Conservation (phyloP, 106 monocot genomes). For the Ottelia alismoides region DNA sequence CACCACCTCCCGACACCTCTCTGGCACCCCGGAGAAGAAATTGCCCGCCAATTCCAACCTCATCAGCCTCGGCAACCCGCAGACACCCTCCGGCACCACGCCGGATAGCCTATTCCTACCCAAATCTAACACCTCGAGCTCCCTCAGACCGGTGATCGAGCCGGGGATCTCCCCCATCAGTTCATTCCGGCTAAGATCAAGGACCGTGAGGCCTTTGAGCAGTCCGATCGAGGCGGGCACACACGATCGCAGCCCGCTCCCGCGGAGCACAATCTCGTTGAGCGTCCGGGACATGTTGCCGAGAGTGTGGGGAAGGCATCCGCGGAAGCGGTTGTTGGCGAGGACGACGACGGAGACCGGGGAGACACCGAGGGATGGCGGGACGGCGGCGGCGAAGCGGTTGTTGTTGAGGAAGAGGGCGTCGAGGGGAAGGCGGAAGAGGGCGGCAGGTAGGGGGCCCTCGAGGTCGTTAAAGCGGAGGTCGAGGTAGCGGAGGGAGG, state of each 20-base stretch:
- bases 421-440: slow-evolving; percentile 14
- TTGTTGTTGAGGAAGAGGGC: slow-evolving; percentile 37
- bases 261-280: slow-evolving; percentile 29
- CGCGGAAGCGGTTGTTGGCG: no score
- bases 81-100: slow-evolving; percentile 19
- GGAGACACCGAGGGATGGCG: no score
- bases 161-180: slow-evolving; percentile 25
- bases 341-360: no score
- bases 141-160: slow-evolving; percentile 11
- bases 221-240: slow-evolving; percentile 21
- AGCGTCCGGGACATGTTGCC: no score
- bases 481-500: no score
- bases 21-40: slow-evolving; percentile 27
- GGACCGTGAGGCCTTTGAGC: slow-evolving; percentile 17
- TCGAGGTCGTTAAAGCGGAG: slow-evolving; percentile 10
- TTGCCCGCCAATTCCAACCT: no score
- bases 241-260: slow-evolving; percentile 28
- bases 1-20: slow-evolving; percentile 13
- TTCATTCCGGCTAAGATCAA: slow-evolving; percentile 28
- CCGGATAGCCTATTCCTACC: no score
- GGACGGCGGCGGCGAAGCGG: no score
- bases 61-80: slow-evolving; percentile 18
- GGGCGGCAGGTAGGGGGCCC: slow-evolving; percentile 8
- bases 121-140: no score
- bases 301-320: slow-evolving; percentile 65